A percentile compares a stretch with the other conserved stretches of the same genome.
Conservation (phyloP, 352 stramenopile species). For the Phytophthora megakarya region DNA sequence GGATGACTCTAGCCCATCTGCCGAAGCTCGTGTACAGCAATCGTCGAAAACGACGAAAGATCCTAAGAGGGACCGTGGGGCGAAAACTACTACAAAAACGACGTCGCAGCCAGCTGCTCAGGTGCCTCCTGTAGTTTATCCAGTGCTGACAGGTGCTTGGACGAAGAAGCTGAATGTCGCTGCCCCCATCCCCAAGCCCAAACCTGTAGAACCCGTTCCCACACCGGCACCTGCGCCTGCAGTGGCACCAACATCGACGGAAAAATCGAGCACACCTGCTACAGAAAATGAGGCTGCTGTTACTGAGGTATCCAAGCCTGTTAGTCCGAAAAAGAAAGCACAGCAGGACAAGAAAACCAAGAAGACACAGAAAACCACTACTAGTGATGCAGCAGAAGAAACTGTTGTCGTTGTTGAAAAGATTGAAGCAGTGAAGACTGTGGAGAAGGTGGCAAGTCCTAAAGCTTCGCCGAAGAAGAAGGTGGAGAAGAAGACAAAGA, state of each 20-base stretch:
- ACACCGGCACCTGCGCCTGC: constrained; percentile 25
- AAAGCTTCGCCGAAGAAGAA: constrained; percentile 43
- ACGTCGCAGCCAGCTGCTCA: constrained; percentile 38
- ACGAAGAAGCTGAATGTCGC: constrained; percentile 75
- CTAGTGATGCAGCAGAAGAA: constrained; percentile 19
- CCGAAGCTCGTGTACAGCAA: constrained; percentile 35
- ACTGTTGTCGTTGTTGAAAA: constrained; percentile 24
- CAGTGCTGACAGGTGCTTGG: constrained; percentile 71
- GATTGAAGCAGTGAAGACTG: constrained; percentile 27
- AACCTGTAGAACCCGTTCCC: constrained; percentile 34
- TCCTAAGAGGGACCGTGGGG: constrained; percentile 48
- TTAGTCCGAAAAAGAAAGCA: constrained; percentile 55
- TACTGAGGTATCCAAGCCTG: constrained; percentile 21
- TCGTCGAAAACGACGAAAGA: constrained; percentile 41
- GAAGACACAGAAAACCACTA: constrained; percentile 35
- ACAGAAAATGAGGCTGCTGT: constrained; percentile 18
- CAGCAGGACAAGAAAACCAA: constrained; percentile 52
- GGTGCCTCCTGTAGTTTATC: constrained; percentile 51
- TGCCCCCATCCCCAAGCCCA: constrained; percentile 37
- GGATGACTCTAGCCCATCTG: constrained; percentile 28
- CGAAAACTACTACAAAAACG: constrained; percentile 40
- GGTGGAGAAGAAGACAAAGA: constrained; percentile 47
- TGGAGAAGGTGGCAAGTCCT: constrained; percentile 41
- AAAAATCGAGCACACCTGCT: constrained; percentile 12
- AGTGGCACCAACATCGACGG: not conserved